Base-by-base conservation (phyloP, 1,139 yeast genomes). In the Pichia sorboxylosa region DNA sequence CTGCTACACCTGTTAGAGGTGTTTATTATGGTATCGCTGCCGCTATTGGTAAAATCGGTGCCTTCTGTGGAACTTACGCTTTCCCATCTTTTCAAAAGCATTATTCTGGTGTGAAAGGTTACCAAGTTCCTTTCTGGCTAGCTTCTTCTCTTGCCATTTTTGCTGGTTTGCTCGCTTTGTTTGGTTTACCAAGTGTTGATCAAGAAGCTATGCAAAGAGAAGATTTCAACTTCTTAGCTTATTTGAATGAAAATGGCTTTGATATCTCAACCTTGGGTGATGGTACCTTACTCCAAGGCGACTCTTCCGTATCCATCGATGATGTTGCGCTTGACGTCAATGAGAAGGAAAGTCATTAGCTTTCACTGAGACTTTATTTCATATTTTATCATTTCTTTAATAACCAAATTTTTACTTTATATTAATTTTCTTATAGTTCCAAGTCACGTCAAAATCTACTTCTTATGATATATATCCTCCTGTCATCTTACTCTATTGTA, bases 1-100 rank as follows among this genome's bases (percentile, higher is more conserved):
- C 78, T 32, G 81, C 95, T 27, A 79, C 95, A 13, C 75, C 94
- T 18, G 69, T 85, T 35, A 75, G 96, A 61, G 96, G 96, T 39
- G 82, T 79, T 48, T 82, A 81, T 58, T 87, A 87, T 54, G 92
- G 92, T 46, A 67, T 84, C 46, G 90, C 94, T 29, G 95, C 96
- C 37, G 94, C 94, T 19, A 49, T 74, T 34, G 96, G 94, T 49
- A 85, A 85, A 56, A 64, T 84, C 40, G 96, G 96, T 50, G 95
- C 94, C 2, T 85, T 84, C 52, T 84, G 78, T 20, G 96, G 96
- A 38, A 76, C 92, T 29, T 83, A 78, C 56, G 77, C 80, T 19
- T 87, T 87, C 71, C 94, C 95, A 29, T 41, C 48, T 13, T 51
- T 51, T 42, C 49, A 48, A 37, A 33, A 30, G 3, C 42, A 49